phyloP scores from a whole-genome alignment of 2,329 filamentous ascomycete species.

The Ceratocystis papillata region DNA sequence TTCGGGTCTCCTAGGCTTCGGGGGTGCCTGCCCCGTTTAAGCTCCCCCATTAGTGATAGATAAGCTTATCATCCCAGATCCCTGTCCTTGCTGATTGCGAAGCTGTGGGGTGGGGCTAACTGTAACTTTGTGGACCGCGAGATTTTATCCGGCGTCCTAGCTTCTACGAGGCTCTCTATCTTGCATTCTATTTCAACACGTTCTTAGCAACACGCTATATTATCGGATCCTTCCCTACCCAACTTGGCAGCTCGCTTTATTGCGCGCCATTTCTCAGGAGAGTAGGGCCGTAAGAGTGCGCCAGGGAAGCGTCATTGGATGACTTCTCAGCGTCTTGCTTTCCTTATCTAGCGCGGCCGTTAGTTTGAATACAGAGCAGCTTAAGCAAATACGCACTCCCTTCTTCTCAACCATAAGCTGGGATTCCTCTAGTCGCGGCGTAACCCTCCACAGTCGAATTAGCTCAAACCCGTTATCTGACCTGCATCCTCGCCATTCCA shows the following conservation, averaged over 20 bases:
- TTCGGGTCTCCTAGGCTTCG: background rate
- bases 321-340: background rate
- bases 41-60: background rate
- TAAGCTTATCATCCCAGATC: slow-evolving; percentile 15
- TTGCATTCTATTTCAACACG: background rate
- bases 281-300: too few species aligned
- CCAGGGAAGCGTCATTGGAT: background rate
- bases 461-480: background rate
- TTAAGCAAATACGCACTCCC: background rate
- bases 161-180: background rate
- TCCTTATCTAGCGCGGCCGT: background rate
- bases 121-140: slow-evolving; percentile 11
- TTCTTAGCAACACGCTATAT: background rate
- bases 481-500: background rate
- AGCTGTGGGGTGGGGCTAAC: background rate
- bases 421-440: slow-evolving; percentile 2
- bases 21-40: background rate
- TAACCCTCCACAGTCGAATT: background rate
- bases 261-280: background rate
- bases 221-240: background rate
- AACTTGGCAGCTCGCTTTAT: background rate
- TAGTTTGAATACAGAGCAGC: slow-evolving; percentile 1
- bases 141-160: slow-evolving; percentile 1
- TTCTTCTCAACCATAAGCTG: slow-evolving; percentile 3
- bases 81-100: background rate